Conservation (phyloP, 176 grass and related monocot genomes). For the Oryza coarctata region DNA sequence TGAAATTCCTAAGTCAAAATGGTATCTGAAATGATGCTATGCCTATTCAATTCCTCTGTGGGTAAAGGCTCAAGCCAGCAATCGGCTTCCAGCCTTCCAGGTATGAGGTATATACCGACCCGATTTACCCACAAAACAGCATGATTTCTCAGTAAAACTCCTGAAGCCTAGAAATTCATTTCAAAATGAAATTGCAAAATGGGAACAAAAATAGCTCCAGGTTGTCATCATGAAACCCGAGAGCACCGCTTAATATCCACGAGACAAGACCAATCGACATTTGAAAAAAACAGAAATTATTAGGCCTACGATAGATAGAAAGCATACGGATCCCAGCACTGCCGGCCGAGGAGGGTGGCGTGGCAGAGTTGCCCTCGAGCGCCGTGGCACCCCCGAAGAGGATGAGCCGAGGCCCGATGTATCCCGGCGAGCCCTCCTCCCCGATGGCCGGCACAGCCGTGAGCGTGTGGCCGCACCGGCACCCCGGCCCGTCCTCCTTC, state of each 20-base stretch:
- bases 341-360: slow-evolving; percentile 69
- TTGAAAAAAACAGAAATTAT: slow-evolving; percentile 23
- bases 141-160: not conserved
- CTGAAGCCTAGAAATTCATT: not conserved
- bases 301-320: slow-evolving; percentile 12
- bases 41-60: not conserved
- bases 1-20: not conserved
- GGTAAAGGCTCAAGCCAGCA: not conserved
- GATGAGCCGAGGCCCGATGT: slow-evolving; percentile 77
- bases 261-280: not conserved
- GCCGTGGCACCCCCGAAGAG: slow-evolving; percentile 92
- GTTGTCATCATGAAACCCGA: not conserved
- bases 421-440: slow-evolving; percentile 74
- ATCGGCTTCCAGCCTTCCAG: not conserved
- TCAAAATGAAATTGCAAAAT: slow-evolving; percentile 12
- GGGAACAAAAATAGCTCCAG: not conserved
- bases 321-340: slow-evolving; percentile 93
- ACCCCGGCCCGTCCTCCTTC: slow-evolving; percentile 88
- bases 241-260: not conserved
- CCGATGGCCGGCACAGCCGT: slow-evolving; percentile 80
- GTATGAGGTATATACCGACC: not conserved
- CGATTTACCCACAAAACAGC: not conserved
- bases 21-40: slow-evolving; percentile 9
- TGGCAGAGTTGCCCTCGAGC: slow-evolving; percentile 89
- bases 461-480: slow-evolving; percentile 91